Base-by-base conservation (phyloP, 768 basidiomycete species). In the Hemileccinum impolitum region DNA sequence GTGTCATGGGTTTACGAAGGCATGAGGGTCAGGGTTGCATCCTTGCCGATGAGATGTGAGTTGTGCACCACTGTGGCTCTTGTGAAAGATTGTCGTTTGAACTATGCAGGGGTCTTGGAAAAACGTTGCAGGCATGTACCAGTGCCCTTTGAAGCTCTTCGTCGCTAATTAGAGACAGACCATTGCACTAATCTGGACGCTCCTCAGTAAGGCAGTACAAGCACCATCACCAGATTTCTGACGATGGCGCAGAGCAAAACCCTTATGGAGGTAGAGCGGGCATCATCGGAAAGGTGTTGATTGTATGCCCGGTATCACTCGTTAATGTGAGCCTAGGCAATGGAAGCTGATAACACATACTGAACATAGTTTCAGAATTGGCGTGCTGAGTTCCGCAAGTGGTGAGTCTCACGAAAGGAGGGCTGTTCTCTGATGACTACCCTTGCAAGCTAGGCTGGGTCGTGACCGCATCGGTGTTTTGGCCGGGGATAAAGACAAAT, bases 11-110 rank as follows among this genome's bases (percentile, higher is more conserved):
- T 10, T 72, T 96, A 60, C 78, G 90, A 46, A 88, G 84, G 64
- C 90, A 92, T 53, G 92, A 94, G 66, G 89, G 92, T 1, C 82
- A 90, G 62, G 95, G 95, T 1, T 94, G 92, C 58, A 96, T 99
- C 55, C 78, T 99, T 30, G 96, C 95, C 2, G 96, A 99, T 67
- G 96, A 98, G 60, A 95, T 96, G 93, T 91, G 53, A 30, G 67
- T 52, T 35, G 32, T 45, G 7, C 39, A n/a, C 15, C 41, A 30
- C 23, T 45, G 28, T 31, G 15, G 17, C 35, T 37, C 14, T 19
- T 45, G 25, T 50, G 23, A 23, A 63, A 25, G 43, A 23, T 15
- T 59, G 17, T 58, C 41, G 39, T 51, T 50, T 32, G 18, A 47
- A 42, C 15, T 30, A 51, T 31, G 17, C 74, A 86, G 94, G 94